These are phyloP conservation scores for Globisporangium apiculatum DNA, from an alignment of 352 stramenopile genomes.

Conservation along the genomic window DNA sequence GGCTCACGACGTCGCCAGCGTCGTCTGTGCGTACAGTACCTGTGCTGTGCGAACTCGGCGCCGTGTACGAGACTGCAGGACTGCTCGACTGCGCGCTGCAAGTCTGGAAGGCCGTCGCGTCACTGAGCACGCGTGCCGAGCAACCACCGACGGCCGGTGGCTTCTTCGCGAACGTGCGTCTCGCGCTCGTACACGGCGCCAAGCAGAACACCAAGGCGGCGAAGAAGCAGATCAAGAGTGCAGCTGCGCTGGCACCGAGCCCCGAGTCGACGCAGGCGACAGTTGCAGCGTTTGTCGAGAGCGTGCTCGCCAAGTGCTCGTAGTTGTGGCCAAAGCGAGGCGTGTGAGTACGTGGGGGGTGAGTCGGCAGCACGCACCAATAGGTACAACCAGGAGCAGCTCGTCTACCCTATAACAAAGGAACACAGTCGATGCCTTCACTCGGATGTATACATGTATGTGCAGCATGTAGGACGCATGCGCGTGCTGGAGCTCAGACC, in stretches of 20 bases:
- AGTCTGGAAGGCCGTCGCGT: conserved; percentile 50
- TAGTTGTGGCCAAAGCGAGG: conserved; percentile 5
- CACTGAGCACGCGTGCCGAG: not conserved
- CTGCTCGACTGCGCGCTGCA: conserved; percentile 44
- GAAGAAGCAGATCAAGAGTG: conserved; percentile 58
- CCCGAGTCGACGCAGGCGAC: conserved; percentile 24
- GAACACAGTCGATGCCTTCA: too few species aligned
- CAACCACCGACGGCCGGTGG: conserved; percentile 10
- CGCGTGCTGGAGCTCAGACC: conserved; percentile 15
- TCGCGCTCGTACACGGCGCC: conserved; percentile 53
- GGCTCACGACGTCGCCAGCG: conserved; percentile 6
- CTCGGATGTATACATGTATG: too few species aligned
- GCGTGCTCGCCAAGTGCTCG: conserved; percentile 33
- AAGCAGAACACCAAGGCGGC: conserved; percentile 57
- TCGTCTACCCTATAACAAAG: too few species aligned
- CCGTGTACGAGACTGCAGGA: conserved; percentile 39
- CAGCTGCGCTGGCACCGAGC: conserved; percentile 20
- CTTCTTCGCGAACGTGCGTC: conserved; percentile 56
- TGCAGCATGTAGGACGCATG: too few species aligned
- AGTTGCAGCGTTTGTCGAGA: conserved; percentile 56
- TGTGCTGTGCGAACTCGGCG: conserved; percentile 55
- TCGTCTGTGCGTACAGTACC: conserved; percentile 13
- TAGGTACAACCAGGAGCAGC: too few species aligned
- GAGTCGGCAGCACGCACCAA: too few species aligned
- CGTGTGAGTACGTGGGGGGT: too few species aligned